Percentiles rank a stretch among this genome's conserved stretches.
Conservation (phyloP, 2,329 filamentous ascomycete species). For the Exserohilum rostratum region DNA sequence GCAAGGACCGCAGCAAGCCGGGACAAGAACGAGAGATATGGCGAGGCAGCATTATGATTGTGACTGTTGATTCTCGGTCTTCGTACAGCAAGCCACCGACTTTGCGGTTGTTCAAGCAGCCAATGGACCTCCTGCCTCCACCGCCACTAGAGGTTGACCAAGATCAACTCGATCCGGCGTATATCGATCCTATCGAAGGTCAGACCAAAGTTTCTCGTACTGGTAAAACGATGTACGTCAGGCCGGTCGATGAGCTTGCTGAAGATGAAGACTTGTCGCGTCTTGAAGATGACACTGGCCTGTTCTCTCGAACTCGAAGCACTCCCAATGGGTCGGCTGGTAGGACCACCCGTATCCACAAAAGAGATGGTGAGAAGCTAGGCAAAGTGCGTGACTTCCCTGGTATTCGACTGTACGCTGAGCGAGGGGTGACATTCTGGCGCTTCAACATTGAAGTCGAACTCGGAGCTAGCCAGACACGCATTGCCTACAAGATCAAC, state of each 20-base stretch:
- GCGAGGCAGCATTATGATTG: conserved; percentile 94
- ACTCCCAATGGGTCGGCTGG: conserved; percentile 45
- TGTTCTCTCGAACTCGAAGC: conserved; percentile 74
- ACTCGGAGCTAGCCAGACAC: conserved; percentile 75
- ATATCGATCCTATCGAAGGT: conserved; percentile 87
- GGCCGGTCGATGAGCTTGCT: conserved; percentile 84
- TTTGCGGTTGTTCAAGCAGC: conserved; percentile 84
- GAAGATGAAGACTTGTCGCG: conserved; percentile 79
- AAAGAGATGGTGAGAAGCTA: conserved; percentile 77
- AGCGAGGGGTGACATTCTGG: conserved; percentile 94
- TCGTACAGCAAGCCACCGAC: conserved; percentile 80
- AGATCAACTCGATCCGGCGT: conserved; percentile 72
- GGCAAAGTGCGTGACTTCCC: conserved; percentile 83
- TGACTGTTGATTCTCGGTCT: conserved; percentile 83
- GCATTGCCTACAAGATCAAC: conserved; percentile 96
- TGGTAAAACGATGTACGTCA: conserved; percentile 85
- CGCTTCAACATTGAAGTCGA: conserved; percentile 95
- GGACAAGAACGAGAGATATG: conserved; percentile 75
- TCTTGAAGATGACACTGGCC: conserved; percentile 78
- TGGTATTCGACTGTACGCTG: conserved; percentile 81
- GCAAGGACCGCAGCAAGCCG: conserved; percentile 59
- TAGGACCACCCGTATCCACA: conserved; percentile 56
- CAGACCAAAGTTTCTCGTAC: conserved; percentile 83
- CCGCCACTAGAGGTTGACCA: conserved; percentile 73
- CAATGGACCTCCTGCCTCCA: conserved; percentile 79